These are phyloP conservation scores for Parathielavia hyrcaniae DNA, from an alignment of 495 filamentous ascomycete genomes.

Conservation along the genomic window DNA sequence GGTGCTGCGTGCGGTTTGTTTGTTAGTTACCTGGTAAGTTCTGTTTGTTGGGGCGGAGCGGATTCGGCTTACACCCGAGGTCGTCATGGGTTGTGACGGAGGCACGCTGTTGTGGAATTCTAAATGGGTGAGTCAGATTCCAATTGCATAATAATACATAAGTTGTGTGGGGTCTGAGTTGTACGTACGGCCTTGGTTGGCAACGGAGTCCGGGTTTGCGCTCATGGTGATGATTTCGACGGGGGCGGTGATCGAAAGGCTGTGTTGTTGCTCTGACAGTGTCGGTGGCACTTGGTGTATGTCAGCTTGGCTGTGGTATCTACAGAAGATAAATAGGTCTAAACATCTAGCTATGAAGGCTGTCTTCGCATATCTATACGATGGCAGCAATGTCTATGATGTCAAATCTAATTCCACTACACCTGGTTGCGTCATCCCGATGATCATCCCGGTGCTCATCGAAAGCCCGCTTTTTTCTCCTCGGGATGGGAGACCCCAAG, in stretches of 20 bases:
- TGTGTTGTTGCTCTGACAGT: too few relatives aligned
- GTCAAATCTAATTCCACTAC: neutral
- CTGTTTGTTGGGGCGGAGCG: neutral
- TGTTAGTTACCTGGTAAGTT: neutral
- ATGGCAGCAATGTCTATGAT: neutral
- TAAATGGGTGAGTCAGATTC: neutral
- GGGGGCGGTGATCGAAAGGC: too few relatives aligned
- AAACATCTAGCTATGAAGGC: too few relatives aligned
- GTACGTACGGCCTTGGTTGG: slow-evolving; percentile 41
- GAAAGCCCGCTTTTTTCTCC: too few relatives aligned
- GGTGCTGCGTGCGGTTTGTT: neutral
- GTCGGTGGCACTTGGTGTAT: too few relatives aligned
- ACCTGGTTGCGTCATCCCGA: slow-evolving; percentile 1
- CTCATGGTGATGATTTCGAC: too few relatives aligned
- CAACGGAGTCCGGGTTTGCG: slow-evolving; percentile 51
- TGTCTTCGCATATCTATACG: neutral
- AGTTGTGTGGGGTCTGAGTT: neutral
- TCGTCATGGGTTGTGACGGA: slow-evolving; percentile 47
- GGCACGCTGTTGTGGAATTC: slow-evolving; percentile 49
- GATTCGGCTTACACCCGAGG: slow-evolving; percentile 46
- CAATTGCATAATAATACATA: too few relatives aligned
- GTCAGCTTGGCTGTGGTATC: too few relatives aligned
- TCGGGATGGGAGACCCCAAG: too few relatives aligned
- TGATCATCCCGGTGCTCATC: too few relatives aligned
- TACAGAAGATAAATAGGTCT: too few relatives aligned